Conservation (phyloP, 208 protist genomes). For the Naegleria gruberi region DNA sequence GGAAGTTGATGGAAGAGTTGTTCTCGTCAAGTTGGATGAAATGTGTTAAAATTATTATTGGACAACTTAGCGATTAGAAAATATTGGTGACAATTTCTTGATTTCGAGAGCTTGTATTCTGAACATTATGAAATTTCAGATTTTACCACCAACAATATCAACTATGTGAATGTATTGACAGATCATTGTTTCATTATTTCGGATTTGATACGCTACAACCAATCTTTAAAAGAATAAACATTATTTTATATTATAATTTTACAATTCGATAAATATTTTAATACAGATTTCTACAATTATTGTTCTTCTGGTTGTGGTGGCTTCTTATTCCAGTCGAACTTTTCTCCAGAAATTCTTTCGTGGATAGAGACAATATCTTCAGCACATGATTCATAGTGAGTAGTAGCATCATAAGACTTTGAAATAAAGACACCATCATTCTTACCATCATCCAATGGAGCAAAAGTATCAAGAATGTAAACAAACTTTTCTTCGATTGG, state of each 20-base stretch:
- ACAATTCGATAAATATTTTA: not conserved
- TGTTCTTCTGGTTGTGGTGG: not conserved
- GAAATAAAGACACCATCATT: slow-evolving; percentile 86
- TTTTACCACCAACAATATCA: no score
- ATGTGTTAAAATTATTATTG: slow-evolving; percentile 46
- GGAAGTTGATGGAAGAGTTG: slow-evolving; percentile 62
- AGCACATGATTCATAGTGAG: slow-evolving; percentile 97
- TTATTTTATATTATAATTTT: not conserved
- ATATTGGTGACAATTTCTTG: not conserved
- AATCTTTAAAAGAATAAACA: not conserved
- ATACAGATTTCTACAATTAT: not conserved
- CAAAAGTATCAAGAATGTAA: slow-evolving; percentile 72
- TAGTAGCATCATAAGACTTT: slow-evolving; percentile 88
- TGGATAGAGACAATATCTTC: slow-evolving; percentile 92
- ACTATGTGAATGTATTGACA: no score
- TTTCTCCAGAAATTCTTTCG: slow-evolving; percentile 85
- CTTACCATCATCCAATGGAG: slow-evolving; percentile 75
- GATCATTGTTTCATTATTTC: no score
- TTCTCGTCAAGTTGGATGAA: slow-evolving; percentile 69
- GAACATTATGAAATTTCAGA: no score
- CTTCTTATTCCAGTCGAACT: slow-evolving; percentile 6
- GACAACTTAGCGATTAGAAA: not conserved
- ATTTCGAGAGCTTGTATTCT: not conserved
- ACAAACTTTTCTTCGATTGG: slow-evolving; percentile 75
- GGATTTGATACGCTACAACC: not conserved